A percentile compares a stretch with the other conserved stretches of the same genome.
Evolutionary conservation across 1,284 basidiomycete genomes (phyloP).

Genomic region (Phellinidium pouzarii): DNA sequence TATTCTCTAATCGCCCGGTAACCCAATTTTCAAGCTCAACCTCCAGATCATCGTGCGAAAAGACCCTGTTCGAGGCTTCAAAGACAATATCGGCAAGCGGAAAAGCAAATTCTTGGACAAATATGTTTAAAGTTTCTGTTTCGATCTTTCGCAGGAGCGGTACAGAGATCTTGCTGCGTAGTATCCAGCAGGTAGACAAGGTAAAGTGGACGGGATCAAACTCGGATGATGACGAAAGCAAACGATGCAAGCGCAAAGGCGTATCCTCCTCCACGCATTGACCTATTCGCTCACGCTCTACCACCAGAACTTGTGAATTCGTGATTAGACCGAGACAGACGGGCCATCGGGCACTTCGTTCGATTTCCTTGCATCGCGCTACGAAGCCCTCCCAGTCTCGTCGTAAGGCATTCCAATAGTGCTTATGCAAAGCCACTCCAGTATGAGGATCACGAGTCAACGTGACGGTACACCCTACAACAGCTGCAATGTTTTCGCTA

Average conservation of each 20-base stretch:
- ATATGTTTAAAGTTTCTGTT: slow-evolving; percentile 48
- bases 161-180: slow-evolving; percentile 51
- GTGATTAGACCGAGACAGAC: slow-evolving; percentile 53
- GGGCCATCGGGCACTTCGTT: slow-evolving; percentile 81
- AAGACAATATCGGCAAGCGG: slow-evolving; percentile 67
- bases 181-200: slow-evolving; percentile 52
- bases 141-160: slow-evolving; percentile 52
- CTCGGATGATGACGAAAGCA: slow-evolving; percentile 29
- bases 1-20: slow-evolving; percentile 44
- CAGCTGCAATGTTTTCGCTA: slow-evolving; percentile 70
- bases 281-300: slow-evolving; percentile 75
- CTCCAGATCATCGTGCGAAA: slow-evolving; percentile 49
- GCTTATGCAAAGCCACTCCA: slow-evolving; percentile 70
- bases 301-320: slow-evolving; percentile 48
- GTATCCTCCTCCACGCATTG: slow-evolving; percentile 60
- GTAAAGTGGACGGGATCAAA: slow-evolving; percentile 46
- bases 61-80: slow-evolving; percentile 48
- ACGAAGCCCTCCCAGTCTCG: slow-evolving; percentile 92
- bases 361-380: slow-evolving; percentile 79
- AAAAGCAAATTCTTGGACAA: slow-evolving; percentile 70
- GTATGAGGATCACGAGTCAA: slow-evolving; percentile 71
- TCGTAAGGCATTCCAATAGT: slow-evolving; percentile 79
- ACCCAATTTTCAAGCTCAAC: slow-evolving; percentile 56
- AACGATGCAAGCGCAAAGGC: slow-evolving; percentile 50
- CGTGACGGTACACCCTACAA: slow-evolving; percentile 81